Evolutionary conservation across 371 early-diverging fungal species (phyloP).

Genomic region (Smittium culicis): DNA sequence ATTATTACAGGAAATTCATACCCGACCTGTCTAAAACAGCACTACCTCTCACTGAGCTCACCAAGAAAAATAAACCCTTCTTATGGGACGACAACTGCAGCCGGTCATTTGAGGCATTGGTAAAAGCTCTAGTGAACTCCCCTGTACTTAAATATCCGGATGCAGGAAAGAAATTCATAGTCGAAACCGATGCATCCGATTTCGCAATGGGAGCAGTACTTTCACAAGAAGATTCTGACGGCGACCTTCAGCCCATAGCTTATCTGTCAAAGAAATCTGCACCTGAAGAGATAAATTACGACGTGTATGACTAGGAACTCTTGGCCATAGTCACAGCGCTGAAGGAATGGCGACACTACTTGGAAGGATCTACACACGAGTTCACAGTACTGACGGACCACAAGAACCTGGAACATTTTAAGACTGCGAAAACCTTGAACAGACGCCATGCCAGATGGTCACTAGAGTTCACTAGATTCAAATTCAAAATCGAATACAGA

Average conservation of each 20-base stretch:
- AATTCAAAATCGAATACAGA: not conserved
- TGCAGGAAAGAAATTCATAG: slow-evolving; percentile 15
- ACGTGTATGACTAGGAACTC: slow-evolving; percentile 9
- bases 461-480: not conserved
- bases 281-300: not conserved
- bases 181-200: slow-evolving; percentile 39
- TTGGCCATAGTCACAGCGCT: slow-evolving; percentile 7
- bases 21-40: too few species aligned
- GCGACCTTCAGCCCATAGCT: not conserved
- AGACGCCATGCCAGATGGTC: slow-evolving; percentile 2
- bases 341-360: slow-evolving; percentile 10
- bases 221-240: slow-evolving; percentile 3
- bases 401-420: slow-evolving; percentile 6
- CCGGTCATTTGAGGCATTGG: too few species aligned
- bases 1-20: too few species aligned
- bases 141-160: slow-evolving; percentile 26
- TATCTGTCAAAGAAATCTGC: slow-evolving; percentile 3
- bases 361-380: not conserved
- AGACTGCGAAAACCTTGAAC: slow-evolving; percentile 4
- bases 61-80: too few species aligned
- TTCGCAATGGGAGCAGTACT: slow-evolving; percentile 10
- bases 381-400: slow-evolving; percentile 11
- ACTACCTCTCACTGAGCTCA: too few species aligned
- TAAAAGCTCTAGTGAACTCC: too few species aligned
- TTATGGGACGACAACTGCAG: too few species aligned